Evolutionary conservation across 345 rosid genomes (phyloP).

Genomic region (Syzygium oleosum): DNA sequence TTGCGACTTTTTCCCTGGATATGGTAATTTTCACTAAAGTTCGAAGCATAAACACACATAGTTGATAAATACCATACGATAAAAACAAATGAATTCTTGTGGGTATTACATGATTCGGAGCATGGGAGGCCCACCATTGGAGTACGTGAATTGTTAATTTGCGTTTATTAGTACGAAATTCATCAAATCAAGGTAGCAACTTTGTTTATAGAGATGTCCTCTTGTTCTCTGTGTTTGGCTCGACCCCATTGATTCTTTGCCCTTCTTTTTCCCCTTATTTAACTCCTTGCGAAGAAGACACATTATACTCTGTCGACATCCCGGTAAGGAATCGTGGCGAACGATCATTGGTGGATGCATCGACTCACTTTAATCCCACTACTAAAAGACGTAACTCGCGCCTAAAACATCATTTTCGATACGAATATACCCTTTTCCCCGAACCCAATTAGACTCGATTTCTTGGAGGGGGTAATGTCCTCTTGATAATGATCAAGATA

Average conservation of each 20-base stretch:
- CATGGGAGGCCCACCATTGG: neutral
- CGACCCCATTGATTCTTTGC: neutral
- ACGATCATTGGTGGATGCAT: neutral
- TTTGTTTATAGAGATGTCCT: neutral
- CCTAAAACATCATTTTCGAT: neutral
- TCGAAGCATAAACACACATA: neutral
- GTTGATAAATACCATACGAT: neutral
- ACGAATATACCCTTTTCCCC: neutral
- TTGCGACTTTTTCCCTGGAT: too few relatives aligned
- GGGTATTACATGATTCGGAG: neutral
- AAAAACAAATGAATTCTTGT: neutral
- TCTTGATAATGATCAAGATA: neutral
- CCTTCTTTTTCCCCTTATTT: neutral
- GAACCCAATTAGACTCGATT: neutral
- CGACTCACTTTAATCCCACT: neutral
- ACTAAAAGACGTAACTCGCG: neutral
- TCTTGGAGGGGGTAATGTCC: neutral
- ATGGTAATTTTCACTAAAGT: neutral
- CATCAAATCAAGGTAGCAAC: neutral
- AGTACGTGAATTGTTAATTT: neutral
- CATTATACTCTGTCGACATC: neutral
- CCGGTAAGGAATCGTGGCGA: neutral
- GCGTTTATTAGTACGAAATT: neutral
- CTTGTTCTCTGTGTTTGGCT: neutral
- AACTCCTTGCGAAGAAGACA: neutral